Base-by-base conservation (phyloP, 805 yeast genomes). In the Zygotorulaspora sp. region DNA sequence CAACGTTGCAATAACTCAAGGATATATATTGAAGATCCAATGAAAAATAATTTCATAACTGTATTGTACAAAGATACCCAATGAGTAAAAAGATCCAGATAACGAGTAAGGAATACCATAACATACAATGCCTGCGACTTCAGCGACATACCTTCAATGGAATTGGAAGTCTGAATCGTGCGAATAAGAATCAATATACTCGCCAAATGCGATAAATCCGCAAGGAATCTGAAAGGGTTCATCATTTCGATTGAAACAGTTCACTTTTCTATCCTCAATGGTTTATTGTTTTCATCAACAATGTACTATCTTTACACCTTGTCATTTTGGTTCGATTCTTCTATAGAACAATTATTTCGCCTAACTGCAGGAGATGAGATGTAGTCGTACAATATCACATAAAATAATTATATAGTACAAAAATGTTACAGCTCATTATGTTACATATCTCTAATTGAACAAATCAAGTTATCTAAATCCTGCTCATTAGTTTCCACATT, bases 111-210 rank as follows among this genome's bases (percentile, higher is more conserved):
- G 52, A 77, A 88, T 13, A 87, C 95, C 21, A 80, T 46, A 29
- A 74, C 77, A 60, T 90, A 92, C 27, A 90, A 66, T 1, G 75
- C 66, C 59, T 92, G 97, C 0, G 97, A 85, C 65, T 90, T 90
- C 57, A 85, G 66, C 1, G 97, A 88, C 33, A 92, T 74, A 30
- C 98, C 98, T 20, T 78, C 75, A 32, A 83, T 78, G 5, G 94
- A 80, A 43, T 68, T 69, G 38, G 83, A 74, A 5, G 65, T 55
- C 36, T 68, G 72, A 49, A 92, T 86, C 27, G 87, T 76, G 38
- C 77, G 80, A 35, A 90, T 67, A 47, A 92, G 71, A 38, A 92
- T 74, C 42, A 84, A 66, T 34, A 86, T 84, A 50, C 94, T 80
- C 12, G 82, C 77, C 61, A 86, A 65, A 59, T 92, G 98, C 32